Conservation (phyloP, 768 basidiomycete species). For the Tylopilus vinaceipallidus region DNA sequence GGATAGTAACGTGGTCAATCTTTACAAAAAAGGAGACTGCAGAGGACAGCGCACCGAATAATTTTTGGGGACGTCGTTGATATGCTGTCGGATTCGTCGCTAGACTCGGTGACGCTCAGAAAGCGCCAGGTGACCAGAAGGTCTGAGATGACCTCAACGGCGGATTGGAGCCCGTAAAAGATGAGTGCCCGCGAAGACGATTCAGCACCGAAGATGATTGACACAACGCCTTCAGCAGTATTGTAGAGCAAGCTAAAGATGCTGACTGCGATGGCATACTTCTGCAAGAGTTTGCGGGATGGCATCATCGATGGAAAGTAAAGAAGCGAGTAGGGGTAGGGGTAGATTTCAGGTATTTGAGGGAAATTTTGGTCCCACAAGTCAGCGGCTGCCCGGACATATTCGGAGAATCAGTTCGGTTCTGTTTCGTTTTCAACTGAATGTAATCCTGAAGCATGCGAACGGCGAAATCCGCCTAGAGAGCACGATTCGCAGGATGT, state of each 20-base stretch:
- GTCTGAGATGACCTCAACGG: slow-evolving; percentile 45
- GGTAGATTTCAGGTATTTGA: neutral
- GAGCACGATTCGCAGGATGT: neutral
- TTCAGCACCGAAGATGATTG: slow-evolving; percentile 44
- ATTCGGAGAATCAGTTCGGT: neutral
- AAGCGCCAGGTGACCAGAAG: slow-evolving; percentile 47
- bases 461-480: neutral
- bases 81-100: slow-evolving; percentile 26
- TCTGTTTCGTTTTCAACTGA: neutral
- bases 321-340: neutral
- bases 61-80: slow-evolving; percentile 2
- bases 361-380: neutral
- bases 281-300: slow-evolving; percentile 20
- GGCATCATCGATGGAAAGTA: slow-evolving; percentile 13
- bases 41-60: slow-evolving; percentile 20
- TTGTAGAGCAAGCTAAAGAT: slow-evolving; percentile 39
- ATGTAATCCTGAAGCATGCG: neutral
- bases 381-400: neutral
- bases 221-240: slow-evolving; percentile 42
- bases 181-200: slow-evolving; percentile 43
- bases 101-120: slow-evolving; percentile 30
- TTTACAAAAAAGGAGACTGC: neutral
- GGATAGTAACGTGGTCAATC: neutral
- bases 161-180: slow-evolving; percentile 50
- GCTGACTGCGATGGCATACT: slow-evolving; percentile 43